These are phyloP conservation scores for Sanghuangporus sanghuang DNA, from an alignment of 1,284 basidiomycete genomes.

Conservation along the genomic window DNA sequence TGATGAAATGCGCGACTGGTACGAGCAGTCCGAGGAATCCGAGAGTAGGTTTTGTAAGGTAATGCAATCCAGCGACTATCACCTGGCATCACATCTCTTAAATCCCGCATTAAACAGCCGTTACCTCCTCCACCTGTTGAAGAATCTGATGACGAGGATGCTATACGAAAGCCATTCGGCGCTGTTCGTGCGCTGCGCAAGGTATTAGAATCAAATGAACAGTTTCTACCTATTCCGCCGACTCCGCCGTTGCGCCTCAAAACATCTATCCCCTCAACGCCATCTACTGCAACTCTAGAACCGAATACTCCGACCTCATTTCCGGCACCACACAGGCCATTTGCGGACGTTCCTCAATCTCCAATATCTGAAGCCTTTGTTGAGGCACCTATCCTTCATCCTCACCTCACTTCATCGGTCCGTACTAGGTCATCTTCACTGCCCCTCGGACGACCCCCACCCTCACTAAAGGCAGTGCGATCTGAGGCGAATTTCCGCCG, in stretches of 20 bases:
- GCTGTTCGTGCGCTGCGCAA: not conserved
- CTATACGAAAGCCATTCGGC: slow-evolving; percentile 7
- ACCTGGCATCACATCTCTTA: not conserved
- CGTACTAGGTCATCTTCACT: slow-evolving; percentile 6
- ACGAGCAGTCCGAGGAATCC: slow-evolving; percentile 10
- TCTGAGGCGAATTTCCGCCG: slow-evolving; percentile 3
- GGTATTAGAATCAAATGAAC: not conserved
- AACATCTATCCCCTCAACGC: not conserved
- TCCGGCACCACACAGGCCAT: not conserved
- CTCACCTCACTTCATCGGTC: not conserved
- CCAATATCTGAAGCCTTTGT: not conserved
- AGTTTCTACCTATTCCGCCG: not conserved
- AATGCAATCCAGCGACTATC: not conserved
- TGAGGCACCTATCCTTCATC: not conserved
- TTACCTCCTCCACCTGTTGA: slow-evolving; percentile 3
- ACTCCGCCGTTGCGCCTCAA: not conserved
- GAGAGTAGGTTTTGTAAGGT: slow-evolving; percentile 7
- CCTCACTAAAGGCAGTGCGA: not conserved
- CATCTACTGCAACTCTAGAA: not conserved
- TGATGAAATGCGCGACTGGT: slow-evolving; percentile 17
- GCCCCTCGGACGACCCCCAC: not conserved
- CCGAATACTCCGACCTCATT: not conserved
- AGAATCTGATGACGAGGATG: slow-evolving; percentile 13
- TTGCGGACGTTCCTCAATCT: slow-evolving; percentile 10
- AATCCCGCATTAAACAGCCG: not conserved